phyloP scores from a whole-genome alignment of 129 eudicot species.

The Ambrosia trifida region DNA sequence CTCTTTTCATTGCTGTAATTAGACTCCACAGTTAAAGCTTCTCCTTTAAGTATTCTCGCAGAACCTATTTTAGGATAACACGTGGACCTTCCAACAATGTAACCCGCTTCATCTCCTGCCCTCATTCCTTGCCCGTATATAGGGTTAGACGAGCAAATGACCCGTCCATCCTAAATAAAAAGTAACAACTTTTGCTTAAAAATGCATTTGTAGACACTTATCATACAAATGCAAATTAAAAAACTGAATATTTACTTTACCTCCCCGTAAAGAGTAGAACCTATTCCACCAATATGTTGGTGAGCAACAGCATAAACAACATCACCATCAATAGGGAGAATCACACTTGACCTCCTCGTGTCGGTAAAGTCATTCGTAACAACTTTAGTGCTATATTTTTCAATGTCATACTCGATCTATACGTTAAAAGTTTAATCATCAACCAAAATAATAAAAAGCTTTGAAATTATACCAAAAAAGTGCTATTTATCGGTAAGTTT shows the following conservation, averaged over 20 bases:
- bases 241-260: constrained; percentile 24
- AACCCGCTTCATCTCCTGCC: constrained; percentile 82
- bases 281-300: constrained; percentile 71
- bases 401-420: constrained; percentile 65
- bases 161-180: constrained; percentile 59
- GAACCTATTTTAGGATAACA: constrained; percentile 82
- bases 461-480: background rate
- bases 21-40: constrained; percentile 56
- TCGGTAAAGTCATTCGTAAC: constrained; percentile 37
- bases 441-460: background rate
- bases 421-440: background rate
- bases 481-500: background rate
- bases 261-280: constrained; percentile 68
- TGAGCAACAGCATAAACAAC: constrained; percentile 82
- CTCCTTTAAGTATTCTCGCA: constrained; percentile 51
- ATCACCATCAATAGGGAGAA: constrained; percentile 63
- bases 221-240: background rate
- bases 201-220: background rate
- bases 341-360: constrained; percentile 38
- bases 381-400: constrained; percentile 37
- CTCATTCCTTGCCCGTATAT: constrained; percentile 63
- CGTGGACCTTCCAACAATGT: constrained; percentile 86
- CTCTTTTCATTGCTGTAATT: constrained; percentile 54
- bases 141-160: constrained; percentile 69
- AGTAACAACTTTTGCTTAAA: background rate